phyloP scores from a whole-genome alignment of 2,329 filamentous ascomycete genomes.

The Colletotrichum tabaci region DNA sequence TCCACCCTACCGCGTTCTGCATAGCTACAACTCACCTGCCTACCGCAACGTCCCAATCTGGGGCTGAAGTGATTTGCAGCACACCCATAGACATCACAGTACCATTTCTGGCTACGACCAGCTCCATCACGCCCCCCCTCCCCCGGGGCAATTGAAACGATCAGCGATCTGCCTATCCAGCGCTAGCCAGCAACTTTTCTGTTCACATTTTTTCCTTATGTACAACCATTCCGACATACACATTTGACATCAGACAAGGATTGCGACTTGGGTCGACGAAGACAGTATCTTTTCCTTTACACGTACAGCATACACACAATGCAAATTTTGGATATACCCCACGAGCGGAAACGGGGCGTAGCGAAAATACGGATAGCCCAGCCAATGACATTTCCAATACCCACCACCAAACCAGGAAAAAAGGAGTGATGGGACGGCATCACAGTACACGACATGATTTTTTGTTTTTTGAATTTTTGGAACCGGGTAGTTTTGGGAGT shows the following conservation, averaged over 20 bases:
- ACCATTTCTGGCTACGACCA: slow-evolving; percentile 42
- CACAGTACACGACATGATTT: slow-evolving; percentile 30
- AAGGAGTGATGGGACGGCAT: slow-evolving; percentile 13
- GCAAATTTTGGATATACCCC: slow-evolving; percentile 31
- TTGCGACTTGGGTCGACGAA: neutral
- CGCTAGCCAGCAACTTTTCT: slow-evolving; percentile 14
- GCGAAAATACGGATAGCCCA: slow-evolving; percentile 23
- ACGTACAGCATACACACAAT: slow-evolving; percentile 17
- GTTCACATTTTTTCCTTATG: slow-evolving; percentile 26
- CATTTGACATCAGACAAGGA: neutral
- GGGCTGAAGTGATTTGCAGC: slow-evolving; percentile 54
- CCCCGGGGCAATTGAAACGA: slow-evolving; percentile 25
- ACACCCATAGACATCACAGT: neutral
- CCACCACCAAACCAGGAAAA: slow-evolving; percentile 13
- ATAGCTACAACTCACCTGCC: slow-evolving; percentile 72
- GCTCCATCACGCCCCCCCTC: neutral
- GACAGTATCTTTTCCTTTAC: neutral
- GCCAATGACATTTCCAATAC: slow-evolving; percentile 18
- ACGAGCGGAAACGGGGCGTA: slow-evolving; percentile 11
- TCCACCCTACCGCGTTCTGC: slow-evolving; percentile 66
- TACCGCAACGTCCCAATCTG: slow-evolving; percentile 70
- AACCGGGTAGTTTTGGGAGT: neutral
- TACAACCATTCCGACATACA: slow-evolving; percentile 15
- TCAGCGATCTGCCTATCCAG: slow-evolving; percentile 2
- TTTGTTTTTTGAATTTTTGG: neutral